phyloP scores from a whole-genome alignment of 108 stramenopile species.

The Discostella stelligeroides region DNA sequence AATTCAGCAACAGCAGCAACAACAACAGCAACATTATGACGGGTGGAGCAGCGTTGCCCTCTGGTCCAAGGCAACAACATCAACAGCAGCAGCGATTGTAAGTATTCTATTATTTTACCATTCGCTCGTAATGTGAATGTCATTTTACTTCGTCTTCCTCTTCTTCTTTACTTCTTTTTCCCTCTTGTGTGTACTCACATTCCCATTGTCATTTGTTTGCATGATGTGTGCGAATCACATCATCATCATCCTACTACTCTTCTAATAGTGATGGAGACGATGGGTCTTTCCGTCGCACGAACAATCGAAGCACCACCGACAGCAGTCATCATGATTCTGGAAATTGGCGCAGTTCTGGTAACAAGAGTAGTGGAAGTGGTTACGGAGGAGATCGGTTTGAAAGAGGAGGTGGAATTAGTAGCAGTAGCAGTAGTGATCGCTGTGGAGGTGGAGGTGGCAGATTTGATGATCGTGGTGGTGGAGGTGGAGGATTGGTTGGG shows the following conservation, averaged over 20 bases:
- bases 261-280: conserved; percentile 64
- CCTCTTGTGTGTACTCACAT: not conserved
- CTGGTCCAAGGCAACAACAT: conserved; percentile 60
- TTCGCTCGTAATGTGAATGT: not conserved
- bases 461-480: conserved; percentile 30
- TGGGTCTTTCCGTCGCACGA: conserved; percentile 61
- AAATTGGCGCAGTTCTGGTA: conserved; percentile 60
- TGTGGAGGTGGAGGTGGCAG: conserved; percentile 50
- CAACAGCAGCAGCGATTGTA: conserved; percentile 58
- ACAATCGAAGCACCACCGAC: conserved; percentile 36
- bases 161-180: not conserved
- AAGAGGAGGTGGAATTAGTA: too few relatives aligned
- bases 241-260: not conserved
- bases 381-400: too few relatives aligned
- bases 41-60: conserved; percentile 46
- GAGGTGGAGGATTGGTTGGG: conserved; percentile 18
- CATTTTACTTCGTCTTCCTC: not conserved
- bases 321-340: too few relatives aligned
- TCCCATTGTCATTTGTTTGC: not conserved
- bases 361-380: conserved; percentile 24
- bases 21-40: not conserved
- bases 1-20: conserved; percentile 58
- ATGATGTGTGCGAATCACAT: not conserved
- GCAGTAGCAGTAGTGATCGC: too few relatives aligned
- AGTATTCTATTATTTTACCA: conserved; percentile 9